Conservation (phyloP, 139 green algal species). For the Chara braunii region DNA sequence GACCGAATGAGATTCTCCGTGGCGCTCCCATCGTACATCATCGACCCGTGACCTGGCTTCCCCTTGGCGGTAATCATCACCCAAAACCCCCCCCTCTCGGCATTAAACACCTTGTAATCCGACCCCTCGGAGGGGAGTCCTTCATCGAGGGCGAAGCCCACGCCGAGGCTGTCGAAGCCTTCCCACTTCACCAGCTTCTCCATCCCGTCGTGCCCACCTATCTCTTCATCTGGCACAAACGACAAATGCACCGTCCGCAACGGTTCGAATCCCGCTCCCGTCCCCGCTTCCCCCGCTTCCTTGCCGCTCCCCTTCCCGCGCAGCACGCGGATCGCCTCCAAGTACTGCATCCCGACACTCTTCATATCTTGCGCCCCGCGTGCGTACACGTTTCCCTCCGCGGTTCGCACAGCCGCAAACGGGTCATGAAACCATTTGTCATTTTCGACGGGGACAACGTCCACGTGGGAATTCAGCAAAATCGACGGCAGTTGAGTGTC, state of each 20-base stretch:
- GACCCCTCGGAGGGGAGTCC: neutral
- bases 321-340: conserved; percentile 18
- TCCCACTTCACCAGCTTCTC: neutral
- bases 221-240: conserved; percentile 31
- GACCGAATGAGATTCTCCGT: neutral
- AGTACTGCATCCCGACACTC: conserved; percentile 22
- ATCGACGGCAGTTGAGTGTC: neutral
- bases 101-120: conserved; percentile 14
- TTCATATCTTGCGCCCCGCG: conserved; percentile 35
- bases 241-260: conserved; percentile 8
- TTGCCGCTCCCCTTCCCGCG: neutral
- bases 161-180: neutral
- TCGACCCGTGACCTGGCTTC: conserved; percentile 10
- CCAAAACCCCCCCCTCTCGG: conserved; percentile 12
- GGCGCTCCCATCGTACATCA: conserved; percentile 1
- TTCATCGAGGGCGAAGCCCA: conserved; percentile 13
- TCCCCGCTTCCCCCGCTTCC: too few relatives aligned
- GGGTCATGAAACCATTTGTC: conserved; percentile 7
- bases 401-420: neutral
- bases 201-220: conserved; percentile 12
- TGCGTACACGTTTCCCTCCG: neutral
- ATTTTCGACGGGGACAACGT: conserved; percentile 20
- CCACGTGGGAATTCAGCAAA: conserved; percentile 32
- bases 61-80: conserved; percentile 5
- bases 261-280: too few relatives aligned